phyloP scores from a whole-genome alignment of 768 basidiomycete species.

The Boletus edulis region DNA sequence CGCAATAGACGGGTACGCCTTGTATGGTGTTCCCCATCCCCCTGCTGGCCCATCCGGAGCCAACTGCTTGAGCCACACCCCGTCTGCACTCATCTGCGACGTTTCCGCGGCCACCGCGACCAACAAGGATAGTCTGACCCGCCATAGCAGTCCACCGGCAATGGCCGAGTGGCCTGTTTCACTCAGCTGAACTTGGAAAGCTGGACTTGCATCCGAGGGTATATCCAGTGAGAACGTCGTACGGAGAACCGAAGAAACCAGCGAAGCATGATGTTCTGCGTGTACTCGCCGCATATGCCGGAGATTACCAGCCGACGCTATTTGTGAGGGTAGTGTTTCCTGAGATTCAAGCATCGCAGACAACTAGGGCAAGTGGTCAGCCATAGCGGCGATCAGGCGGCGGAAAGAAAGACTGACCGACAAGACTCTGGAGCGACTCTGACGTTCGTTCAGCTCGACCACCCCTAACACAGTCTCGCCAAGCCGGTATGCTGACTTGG shows the following conservation, averaged over 20 bases:
- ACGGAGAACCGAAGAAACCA: constrained; percentile 68
- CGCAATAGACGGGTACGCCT: constrained; percentile 53
- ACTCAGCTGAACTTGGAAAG: constrained; percentile 68
- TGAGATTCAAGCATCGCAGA: constrained; percentile 89
- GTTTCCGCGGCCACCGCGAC: constrained; percentile 63
- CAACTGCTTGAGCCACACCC: constrained; percentile 52
- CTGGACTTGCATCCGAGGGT: constrained; percentile 87
- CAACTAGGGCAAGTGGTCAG: constrained; percentile 46
- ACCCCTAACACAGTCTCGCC: constrained; percentile 92
- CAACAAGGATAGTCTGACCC: constrained; percentile 80
- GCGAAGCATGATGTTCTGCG: constrained; percentile 81
- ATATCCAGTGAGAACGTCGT: constrained; percentile 90
- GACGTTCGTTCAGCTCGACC: constrained; percentile 78
- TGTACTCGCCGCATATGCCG: constrained; percentile 70
- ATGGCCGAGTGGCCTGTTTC: constrained; percentile 19
- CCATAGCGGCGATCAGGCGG: not conserved
- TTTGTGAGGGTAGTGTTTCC: constrained; percentile 70
- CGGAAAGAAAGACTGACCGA: constrained; percentile 51
- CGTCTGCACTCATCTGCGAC: constrained; percentile 46
- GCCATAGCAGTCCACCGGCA: constrained; percentile 86
- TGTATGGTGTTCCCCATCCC: constrained; percentile 73
- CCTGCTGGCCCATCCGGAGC: constrained; percentile 57
- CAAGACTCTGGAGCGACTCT: constrained; percentile 71
- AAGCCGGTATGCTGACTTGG: constrained; percentile 86
- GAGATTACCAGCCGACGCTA: constrained; percentile 46